Base-by-base conservation (phyloP, 2,329 filamentous ascomycete species). In the Epichloe coenophiala region DNA sequence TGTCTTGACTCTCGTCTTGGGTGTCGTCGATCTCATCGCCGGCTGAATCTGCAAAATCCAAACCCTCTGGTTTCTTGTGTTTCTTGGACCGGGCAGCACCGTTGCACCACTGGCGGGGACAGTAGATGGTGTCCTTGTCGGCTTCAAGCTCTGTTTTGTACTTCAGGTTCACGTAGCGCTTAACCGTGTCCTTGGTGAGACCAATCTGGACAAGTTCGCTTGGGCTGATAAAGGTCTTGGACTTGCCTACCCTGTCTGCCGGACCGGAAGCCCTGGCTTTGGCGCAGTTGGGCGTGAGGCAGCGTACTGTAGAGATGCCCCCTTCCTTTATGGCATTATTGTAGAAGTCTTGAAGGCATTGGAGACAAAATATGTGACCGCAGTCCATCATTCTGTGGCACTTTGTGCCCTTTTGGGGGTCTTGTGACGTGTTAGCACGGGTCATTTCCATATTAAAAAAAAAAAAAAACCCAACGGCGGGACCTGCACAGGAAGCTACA, bases 81-180 rank as follows among this genome's bases (percentile, higher is more conserved):
- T 77, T 81, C 61, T 83, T 86, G 21, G 84, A 88, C 44, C 81
- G 79, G 27, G 90, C 90, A 3, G 90, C 87, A 5, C 88, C 90
- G 65, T 93, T 87, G 64, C 93, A 98, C 88, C 90, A 96, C 51
- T 82, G 76, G 8, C 93, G 80, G 0, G 93, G 93, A 61, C 93
- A 98, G 65, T 95, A 97, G 36, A 96, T 78, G 0, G 90, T 96
- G 52, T 83, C 84, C 61, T 90, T 94, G 67, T 97, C 90, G 0
- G 88, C 83, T 65, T 97, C 93, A 3, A 97, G 78, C 63, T 88
- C 86, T 56, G 86, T 87, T 70, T 97, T 97, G 61, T 95, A 87
- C 69, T 93, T 96, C 54, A 97, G 75, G 38, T 81, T 82, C 4
- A 95, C 86, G 63, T 94, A 98, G 50, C 93, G 84, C 61, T 87